These are phyloP conservation scores for Thalassiosira profunda DNA, from an alignment of 108 stramenopile genomes.

Conservation along the genomic window DNA sequence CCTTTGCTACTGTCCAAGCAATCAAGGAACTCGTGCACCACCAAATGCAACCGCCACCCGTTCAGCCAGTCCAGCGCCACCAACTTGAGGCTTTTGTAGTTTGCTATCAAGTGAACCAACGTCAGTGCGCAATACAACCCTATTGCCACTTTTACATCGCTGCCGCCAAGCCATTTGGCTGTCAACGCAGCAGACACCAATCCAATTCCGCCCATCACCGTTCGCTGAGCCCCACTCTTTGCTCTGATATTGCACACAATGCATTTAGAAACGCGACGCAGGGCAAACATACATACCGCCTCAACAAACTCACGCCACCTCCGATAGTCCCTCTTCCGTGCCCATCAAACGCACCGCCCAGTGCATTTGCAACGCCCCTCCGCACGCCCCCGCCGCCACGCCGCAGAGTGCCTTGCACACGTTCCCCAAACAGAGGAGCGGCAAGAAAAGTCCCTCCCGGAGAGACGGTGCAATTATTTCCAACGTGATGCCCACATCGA, in stretches of 20 bases:
- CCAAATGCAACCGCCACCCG: conserved; percentile 57
- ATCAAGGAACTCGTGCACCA: conserved; percentile 57
- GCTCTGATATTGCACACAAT: no score
- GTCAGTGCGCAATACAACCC: conserved; percentile 67
- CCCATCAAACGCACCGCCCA: conserved; percentile 72
- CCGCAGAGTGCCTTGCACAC: conserved; percentile 89
- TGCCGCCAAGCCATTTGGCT: conserved; percentile 43
- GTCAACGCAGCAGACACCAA: conserved; percentile 72
- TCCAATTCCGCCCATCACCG: conserved; percentile 79
- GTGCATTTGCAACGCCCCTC: conserved; percentile 79
- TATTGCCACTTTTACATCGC: conserved; percentile 45
- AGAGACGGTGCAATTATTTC: conserved; percentile 67
- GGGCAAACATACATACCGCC: no score
- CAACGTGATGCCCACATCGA: conserved; percentile 83
- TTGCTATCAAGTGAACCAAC: conserved; percentile 65
- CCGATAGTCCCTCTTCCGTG: conserved; percentile 48
- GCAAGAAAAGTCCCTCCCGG: conserved; percentile 81
- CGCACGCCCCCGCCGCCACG: conserved; percentile 83
- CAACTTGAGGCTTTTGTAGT: conserved; percentile 71
- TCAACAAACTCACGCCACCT: no score
- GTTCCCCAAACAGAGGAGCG: conserved; percentile 68
- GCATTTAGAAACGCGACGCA: no score
- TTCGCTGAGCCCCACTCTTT: conserved; percentile 87
- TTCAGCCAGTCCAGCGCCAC: conserved; percentile 80
- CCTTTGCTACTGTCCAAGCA: no score